These are phyloP conservation scores for Ustilago loliicola DNA, from an alignment of 1,284 basidiomycete species.

Conservation along the genomic window DNA sequence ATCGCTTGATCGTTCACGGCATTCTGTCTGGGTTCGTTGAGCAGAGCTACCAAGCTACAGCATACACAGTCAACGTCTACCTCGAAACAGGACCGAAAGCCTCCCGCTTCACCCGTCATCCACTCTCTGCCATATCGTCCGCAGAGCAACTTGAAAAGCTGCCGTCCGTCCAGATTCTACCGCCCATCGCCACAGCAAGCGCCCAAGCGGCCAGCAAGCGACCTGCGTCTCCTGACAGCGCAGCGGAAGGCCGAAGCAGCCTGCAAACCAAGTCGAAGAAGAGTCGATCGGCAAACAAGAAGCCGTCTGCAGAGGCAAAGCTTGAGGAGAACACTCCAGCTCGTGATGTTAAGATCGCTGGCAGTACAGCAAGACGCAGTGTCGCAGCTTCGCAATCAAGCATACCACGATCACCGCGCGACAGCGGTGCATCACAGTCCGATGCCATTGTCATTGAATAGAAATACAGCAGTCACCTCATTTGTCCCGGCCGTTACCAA, in stretches of 20 bases:
- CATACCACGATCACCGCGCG: not conserved
- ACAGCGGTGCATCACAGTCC: conserved; percentile 12
- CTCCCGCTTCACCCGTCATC: conserved; percentile 29
- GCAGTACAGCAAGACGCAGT: not conserved
- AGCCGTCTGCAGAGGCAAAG: not conserved
- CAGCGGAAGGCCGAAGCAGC: not conserved
- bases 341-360: too few relatives aligned
- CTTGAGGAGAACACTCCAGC: too few relatives aligned
- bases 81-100: conserved; percentile 32
- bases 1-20: conserved; percentile 60
- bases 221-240: conserved; percentile 4
- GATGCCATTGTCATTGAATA: conserved; percentile 35
- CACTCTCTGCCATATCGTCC: conserved; percentile 12
- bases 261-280: conserved; percentile 5
- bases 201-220: conserved; percentile 15
- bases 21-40: conserved; percentile 53
- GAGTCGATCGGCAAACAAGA: not conserved
- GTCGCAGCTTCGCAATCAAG: not conserved
- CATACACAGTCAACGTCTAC: conserved; percentile 68
- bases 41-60: conserved; percentile 60
- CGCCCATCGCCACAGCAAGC: conserved; percentile 18
- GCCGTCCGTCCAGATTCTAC: conserved; percentile 28
- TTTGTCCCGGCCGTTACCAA: too few relatives aligned
- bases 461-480: too few relatives aligned
- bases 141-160: conserved; percentile 11